phyloP scores from a whole-genome alignment of 1,284 basidiomycete species.

The Xerocomus cyaneibrunnescens region DNA sequence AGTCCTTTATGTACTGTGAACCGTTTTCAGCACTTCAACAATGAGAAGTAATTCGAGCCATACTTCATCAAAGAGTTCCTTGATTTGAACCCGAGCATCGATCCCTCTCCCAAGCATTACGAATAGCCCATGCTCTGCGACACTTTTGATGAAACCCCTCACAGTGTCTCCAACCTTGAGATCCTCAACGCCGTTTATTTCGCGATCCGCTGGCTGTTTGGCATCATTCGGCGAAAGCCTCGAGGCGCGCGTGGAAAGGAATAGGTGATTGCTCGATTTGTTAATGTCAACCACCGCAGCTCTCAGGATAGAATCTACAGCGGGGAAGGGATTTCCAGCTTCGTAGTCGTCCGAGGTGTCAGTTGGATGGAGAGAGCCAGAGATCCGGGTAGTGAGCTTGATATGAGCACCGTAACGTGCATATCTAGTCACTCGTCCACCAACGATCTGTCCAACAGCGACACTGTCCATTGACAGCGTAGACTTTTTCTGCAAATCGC shows the following conservation, averaged over 20 bases:
- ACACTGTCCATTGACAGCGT: constrained; percentile 67
- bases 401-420: constrained; percentile 69
- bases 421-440: constrained; percentile 76
- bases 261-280: constrained; percentile 57
- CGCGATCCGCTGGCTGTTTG: constrained; percentile 62
- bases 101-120: constrained; percentile 81
- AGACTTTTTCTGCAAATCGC: constrained; percentile 47
- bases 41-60: constrained; percentile 2
- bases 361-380: constrained; percentile 77
- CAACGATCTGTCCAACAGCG: constrained; percentile 67
- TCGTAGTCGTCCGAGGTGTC: constrained; percentile 83
- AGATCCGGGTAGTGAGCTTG: constrained; percentile 68
- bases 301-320: constrained; percentile 65
- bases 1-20: constrained; percentile 88
- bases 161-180: constrained; percentile 74
- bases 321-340: constrained; percentile 56
- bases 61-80: constrained; percentile 89
- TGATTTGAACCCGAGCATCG: constrained; percentile 92
- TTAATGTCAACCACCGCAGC: constrained; percentile 73
- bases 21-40: constrained; percentile 9
- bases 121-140: constrained; percentile 89
- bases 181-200: constrained; percentile 64
- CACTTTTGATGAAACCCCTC: constrained; percentile 87
- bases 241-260: constrained; percentile 78
- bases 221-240: constrained; percentile 53